Evolutionary conservation across 805 yeast species (phyloP).

Genomic region (Ogataea pini): DNA sequence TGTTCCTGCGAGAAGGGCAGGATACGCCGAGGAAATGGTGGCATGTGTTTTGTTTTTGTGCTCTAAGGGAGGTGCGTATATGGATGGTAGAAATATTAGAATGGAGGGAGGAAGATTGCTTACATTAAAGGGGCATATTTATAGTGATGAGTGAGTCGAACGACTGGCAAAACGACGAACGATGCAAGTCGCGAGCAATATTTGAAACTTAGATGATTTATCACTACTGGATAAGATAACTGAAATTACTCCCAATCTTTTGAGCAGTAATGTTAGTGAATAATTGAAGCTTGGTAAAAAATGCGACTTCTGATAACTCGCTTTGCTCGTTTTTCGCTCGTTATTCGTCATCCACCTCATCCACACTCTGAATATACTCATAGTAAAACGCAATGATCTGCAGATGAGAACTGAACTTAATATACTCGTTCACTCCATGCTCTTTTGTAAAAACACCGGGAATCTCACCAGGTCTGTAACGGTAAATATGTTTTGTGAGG

Average conservation of each 20-base stretch:
- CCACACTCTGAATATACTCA: constrained; percentile 49
- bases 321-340: constrained; percentile 10
- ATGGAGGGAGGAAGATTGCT: constrained; percentile 28
- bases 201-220: too few species aligned
- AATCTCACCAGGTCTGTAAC: constrained; percentile 49
- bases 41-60: constrained; percentile 22
- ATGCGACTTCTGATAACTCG: too few species aligned
- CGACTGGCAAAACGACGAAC: neutral
- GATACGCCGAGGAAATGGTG: constrained; percentile 24
- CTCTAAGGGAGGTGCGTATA: constrained; percentile 28
- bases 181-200: too few species aligned
- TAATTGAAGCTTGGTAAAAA: too few species aligned
- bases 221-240: too few species aligned
- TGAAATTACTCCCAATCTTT: too few species aligned
- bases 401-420: constrained; percentile 56
- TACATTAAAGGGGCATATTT: constrained; percentile 26
- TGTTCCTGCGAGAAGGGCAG: constrained; percentile 27
- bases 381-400: constrained; percentile 57
- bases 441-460: constrained; percentile 42
- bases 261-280: too few species aligned
- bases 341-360: constrained; percentile 22
- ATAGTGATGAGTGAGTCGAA: constrained; percentile 28
- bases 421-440: constrained; percentile 68
- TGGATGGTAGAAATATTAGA: constrained; percentile 27
- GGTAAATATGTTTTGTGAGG: constrained; percentile 55